Percentiles rank a stretch among this genome's conserved stretches.
These are phyloP conservation scores for Gremmenia infestans DNA, from an alignment of 2,329 filamentous ascomycete genomes.

Conservation along the genomic window DNA sequence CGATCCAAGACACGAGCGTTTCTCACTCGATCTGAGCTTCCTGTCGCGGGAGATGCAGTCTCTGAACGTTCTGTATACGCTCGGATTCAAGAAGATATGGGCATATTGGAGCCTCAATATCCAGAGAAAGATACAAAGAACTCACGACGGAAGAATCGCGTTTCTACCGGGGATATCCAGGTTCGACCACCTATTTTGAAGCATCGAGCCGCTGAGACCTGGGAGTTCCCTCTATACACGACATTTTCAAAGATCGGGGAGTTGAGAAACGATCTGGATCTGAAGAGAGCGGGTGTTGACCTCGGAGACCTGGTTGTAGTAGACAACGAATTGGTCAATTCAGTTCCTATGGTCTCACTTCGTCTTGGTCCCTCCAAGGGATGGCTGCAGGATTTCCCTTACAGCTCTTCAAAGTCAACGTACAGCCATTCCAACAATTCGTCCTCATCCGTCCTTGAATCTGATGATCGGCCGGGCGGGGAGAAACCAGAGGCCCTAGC, in stretches of 20 bases:
- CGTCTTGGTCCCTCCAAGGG: slow-evolving; percentile 21
- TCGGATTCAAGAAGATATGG: neutral
- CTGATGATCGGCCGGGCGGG: neutral
- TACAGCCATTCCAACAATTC: slow-evolving; percentile 3
- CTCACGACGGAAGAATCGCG: slow-evolving; percentile 1
- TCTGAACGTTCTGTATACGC: neutral
- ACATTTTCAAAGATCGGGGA: slow-evolving; percentile 23
- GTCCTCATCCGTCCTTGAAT: neutral
- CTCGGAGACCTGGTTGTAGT: slow-evolving; percentile 17
- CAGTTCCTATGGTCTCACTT: slow-evolving; percentile 27
- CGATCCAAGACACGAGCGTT: slow-evolving; percentile 15
- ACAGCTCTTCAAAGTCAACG: slow-evolving; percentile 3
- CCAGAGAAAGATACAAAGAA: neutral
- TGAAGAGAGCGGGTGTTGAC: slow-evolving; percentile 19
- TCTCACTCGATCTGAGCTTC: slow-evolving; percentile 5
- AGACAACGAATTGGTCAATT: slow-evolving; percentile 18
- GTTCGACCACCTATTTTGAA: neutral
- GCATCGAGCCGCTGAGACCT: slow-evolving; percentile 9
- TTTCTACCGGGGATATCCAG: too few relatives aligned
- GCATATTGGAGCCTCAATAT: neutral
- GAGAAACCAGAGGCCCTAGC: neutral
- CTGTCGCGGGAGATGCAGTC: slow-evolving; percentile 1
- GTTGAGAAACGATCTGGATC: slow-evolving; percentile 27
- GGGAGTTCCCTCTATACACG: slow-evolving; percentile 23
- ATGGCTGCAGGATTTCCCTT: neutral